Evolutionary conservation across 2,329 filamentous ascomycete genomes (phyloP).

Genomic region (Fusarium sp.): DNA sequence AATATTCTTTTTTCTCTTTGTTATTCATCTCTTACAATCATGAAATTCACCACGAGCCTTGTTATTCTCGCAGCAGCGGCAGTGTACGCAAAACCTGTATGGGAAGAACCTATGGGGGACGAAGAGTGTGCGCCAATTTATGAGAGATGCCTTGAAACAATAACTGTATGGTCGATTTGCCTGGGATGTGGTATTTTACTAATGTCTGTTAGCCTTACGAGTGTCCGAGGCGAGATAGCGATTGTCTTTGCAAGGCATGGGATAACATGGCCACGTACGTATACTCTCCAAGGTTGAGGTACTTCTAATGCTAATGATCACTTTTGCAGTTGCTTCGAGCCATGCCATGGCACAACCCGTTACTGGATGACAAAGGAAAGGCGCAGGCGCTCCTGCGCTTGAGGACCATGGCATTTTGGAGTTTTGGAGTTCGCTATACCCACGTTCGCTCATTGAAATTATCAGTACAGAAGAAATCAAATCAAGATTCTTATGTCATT

Average conservation of each 20-base stretch:
- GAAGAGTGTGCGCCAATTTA: conserved; percentile 8
- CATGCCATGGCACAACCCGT: neutral
- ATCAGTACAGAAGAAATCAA: neutral
- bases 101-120: no score
- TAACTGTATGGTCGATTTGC: neutral
- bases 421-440: neutral
- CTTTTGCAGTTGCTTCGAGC: neutral
- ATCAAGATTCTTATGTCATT: accelerated
- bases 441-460: no score
- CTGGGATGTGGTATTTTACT: neutral
- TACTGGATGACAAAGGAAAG: conserved; percentile 15
- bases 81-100: neutral
- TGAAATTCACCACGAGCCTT: conserved; percentile 3
- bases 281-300: accelerated
- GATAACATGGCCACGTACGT: conserved; percentile 1
- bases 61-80: neutral
- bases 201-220: conserved; percentile 4
- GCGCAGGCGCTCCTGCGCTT: conserved; percentile 3
- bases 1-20: neutral
- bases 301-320: accelerated
- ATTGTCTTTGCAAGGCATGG: conserved; percentile 18
- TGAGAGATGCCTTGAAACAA: conserved; percentile 12
- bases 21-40: neutral
- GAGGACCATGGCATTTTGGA: neutral
- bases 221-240: neutral